phyloP scores from a whole-genome alignment of 306 rosid species.

The Comarum palustre region DNA sequence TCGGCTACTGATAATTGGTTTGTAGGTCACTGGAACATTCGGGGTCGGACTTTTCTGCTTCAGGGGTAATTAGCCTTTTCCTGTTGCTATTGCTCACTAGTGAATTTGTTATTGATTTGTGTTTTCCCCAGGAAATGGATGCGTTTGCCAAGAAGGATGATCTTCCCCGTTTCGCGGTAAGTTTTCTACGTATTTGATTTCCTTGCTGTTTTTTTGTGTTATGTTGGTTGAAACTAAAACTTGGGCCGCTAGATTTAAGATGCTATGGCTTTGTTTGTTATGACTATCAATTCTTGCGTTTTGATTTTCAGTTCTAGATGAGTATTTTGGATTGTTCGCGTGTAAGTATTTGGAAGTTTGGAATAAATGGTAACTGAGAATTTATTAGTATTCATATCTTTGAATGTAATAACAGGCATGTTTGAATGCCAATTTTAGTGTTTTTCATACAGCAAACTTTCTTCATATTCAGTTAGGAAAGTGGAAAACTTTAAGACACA shows the following conservation, averaged over 20 bases:
- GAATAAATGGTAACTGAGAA: background rate
- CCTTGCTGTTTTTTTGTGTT: background rate
- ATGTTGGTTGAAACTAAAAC: background rate
- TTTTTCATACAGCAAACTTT: background rate
- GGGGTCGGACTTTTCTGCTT: slow-evolving; percentile 13
- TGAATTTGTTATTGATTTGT: background rate
- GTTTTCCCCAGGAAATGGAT: slow-evolving; percentile 17
- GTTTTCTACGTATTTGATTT: slow-evolving; percentile 7
- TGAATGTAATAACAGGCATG: background rate
- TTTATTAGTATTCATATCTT: background rate
- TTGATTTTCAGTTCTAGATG: background rate
- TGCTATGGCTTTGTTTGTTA: background rate
- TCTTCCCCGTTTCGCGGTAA: slow-evolving; percentile 40
- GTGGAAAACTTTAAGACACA: background rate
- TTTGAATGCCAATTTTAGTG: background rate
- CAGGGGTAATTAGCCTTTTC: slow-evolving; percentile 18
- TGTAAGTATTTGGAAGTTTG: background rate
- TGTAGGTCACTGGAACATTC: slow-evolving; percentile 28
- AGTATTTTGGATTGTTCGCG: background rate
- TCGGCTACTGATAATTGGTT: background rate
- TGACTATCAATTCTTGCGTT: background rate
- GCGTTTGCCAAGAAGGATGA: slow-evolving; percentile 32
- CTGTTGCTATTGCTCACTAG: background rate
- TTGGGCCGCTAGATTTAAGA: background rate
- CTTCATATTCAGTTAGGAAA: background rate